phyloP scores from a whole-genome alignment of 169 alveolate genomes.

The Plasmodium gaboni region DNA sequence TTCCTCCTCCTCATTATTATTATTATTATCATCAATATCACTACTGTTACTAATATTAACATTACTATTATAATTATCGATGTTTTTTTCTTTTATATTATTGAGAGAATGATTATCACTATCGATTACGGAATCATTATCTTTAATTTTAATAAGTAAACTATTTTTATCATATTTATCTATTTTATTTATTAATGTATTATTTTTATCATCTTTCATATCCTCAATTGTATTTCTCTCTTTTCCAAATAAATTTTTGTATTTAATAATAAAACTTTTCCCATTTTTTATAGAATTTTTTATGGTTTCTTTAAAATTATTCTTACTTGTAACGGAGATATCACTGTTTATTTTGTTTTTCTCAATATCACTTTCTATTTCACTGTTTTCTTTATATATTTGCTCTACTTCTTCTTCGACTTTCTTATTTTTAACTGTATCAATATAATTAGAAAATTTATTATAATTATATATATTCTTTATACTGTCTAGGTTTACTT shows the following conservation, averaged over 20 bases:
- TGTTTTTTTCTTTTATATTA: background rate
- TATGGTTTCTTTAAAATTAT: constrained; percentile 13
- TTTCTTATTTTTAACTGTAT: constrained; percentile 38
- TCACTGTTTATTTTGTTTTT: constrained; percentile 19
- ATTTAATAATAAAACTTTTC: constrained; percentile 10
- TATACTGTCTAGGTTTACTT: constrained; percentile 33
- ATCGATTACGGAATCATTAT: constrained; percentile 13
- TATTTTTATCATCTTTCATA: constrained; percentile 22
- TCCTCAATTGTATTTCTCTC: constrained; percentile 11
- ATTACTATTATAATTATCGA: constrained; percentile 15
- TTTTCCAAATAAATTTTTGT: constrained; percentile 19
- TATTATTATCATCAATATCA: background rate
- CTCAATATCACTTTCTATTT: constrained; percentile 13
- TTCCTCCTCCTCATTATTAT: too few species aligned
- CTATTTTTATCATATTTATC: constrained; percentile 20
- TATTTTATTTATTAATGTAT: background rate
- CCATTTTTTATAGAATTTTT: constrained; percentile 28
- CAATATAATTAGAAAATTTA: constrained; percentile 36
- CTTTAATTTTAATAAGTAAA: constrained; percentile 4
- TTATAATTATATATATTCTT: constrained; percentile 59
- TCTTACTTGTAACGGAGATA: constrained; percentile 25
- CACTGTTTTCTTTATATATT: constrained; percentile 6
- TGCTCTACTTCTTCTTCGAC: constrained; percentile 10
- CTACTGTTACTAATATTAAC: constrained; percentile 16
- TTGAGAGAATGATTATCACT: too few species aligned